A percentile compares a stretch with the other conserved stretches of the same genome.
Conservation (phyloP, 306 rosid genomes). For the Crotalaria pallida region DNA sequence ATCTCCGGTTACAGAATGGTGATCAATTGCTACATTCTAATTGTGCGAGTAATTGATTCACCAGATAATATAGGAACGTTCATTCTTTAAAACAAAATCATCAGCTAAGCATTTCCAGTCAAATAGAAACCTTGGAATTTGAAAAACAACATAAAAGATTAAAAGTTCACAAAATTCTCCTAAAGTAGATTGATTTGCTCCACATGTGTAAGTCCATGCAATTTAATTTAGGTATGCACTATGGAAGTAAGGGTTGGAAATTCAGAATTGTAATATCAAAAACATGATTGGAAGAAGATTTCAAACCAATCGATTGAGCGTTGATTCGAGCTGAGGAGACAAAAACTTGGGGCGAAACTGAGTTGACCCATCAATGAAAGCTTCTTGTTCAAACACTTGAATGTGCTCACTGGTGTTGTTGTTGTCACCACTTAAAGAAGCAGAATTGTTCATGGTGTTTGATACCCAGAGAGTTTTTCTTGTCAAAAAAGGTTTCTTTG, state of each 20-base stretch:
- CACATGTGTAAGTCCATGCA: background rate
- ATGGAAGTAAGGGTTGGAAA: background rate
- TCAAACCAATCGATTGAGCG: constrained; percentile 66
- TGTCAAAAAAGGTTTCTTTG: constrained; percentile 7
- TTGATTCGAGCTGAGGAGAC: constrained; percentile 37
- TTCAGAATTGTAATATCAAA: background rate
- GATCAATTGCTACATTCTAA: background rate
- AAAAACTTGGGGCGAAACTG: constrained; percentile 16
- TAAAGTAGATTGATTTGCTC: background rate
- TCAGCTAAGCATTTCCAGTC: background rate
- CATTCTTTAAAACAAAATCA: background rate
- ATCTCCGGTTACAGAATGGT: background rate
- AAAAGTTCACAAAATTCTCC: background rate
- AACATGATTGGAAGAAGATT: background rate
- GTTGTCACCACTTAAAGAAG: constrained; percentile 25
- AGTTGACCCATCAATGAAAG: constrained; percentile 35
- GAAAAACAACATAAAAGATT: background rate
- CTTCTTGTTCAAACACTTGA: constrained; percentile 54
- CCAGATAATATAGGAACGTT: background rate
- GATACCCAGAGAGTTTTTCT: constrained; percentile 18
- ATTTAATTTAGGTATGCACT: background rate
- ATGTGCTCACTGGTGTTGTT: constrained; percentile 39
- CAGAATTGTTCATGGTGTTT: constrained; percentile 38
- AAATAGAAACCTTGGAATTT: background rate
- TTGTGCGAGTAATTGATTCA: background rate